Evolutionary conservation across 306 rosid genomes (phyloP).

Genomic region (Cucurbita moschata): DNA sequence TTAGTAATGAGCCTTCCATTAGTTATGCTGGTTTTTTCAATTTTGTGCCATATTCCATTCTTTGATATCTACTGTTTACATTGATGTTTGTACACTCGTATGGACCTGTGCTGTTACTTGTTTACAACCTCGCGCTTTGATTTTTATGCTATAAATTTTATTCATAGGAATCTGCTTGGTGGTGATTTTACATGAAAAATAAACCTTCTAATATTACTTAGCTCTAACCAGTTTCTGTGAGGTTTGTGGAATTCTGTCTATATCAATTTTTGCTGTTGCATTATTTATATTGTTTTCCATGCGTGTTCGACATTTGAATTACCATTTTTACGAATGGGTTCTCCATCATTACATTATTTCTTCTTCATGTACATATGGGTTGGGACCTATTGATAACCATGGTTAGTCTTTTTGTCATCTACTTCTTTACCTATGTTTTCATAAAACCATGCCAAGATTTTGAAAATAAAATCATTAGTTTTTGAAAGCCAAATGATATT

Average conservation of each 20-base stretch:
- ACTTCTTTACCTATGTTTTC: no score
- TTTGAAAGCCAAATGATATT: no score
- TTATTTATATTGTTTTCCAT: neutral
- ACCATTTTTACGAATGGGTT: neutral
- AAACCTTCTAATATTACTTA: neutral
- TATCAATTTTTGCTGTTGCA: neutral
- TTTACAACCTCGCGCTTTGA: neutral
- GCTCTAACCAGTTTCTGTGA: neutral
- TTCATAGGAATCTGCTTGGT: neutral
- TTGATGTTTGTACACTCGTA: neutral
- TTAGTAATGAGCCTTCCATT: neutral
- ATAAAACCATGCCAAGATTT: no score
- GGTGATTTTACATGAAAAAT: neutral
- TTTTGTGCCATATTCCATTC: neutral
- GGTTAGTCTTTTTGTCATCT: no score
- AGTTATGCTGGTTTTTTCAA: neutral
- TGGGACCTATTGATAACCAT: neutral
- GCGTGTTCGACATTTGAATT: neutral
- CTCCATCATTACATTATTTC: neutral
- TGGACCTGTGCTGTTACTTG: neutral
- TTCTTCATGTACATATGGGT: neutral
- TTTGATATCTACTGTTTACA: neutral
- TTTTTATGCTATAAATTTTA: neutral
- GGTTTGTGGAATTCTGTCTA: neutral
- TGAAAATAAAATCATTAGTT: no score